Percentiles rank a stretch among this genome's conserved stretches.
Evolutionary conservation across 108 stramenopile species (phyloP).

Genomic region (Skeletonema menzelii): DNA sequence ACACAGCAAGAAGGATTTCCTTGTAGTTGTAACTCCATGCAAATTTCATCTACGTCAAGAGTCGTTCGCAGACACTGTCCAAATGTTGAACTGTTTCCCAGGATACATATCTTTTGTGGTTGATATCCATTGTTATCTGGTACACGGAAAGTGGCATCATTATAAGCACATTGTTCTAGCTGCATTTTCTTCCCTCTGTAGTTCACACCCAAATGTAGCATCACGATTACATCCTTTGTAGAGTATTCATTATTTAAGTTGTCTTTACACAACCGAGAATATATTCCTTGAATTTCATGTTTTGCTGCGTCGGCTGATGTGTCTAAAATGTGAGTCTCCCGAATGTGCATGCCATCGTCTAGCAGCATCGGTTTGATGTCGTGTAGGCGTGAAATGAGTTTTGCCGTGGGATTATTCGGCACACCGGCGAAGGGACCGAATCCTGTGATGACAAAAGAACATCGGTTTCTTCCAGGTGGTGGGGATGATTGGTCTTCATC

Average conservation of each 20-base stretch:
- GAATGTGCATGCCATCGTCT: neutral
- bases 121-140: slow-evolving; percentile 83
- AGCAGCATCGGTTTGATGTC: slow-evolving; percentile 2
- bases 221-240: slow-evolving; percentile 24
- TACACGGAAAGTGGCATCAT: slow-evolving; percentile 91
- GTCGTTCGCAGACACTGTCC: slow-evolving; percentile 49
- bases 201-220: slow-evolving; percentile 84
- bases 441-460: slow-evolving; percentile 41
- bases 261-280: neutral
- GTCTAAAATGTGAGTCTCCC: slow-evolving; percentile 61
- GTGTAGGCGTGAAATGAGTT: slow-evolving; percentile 43
- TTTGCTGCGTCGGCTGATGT: slow-evolving; percentile 63
- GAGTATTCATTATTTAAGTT: neutral
- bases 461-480: neutral
- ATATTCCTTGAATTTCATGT: slow-evolving; percentile 34
- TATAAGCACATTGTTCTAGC: slow-evolving; percentile 90
- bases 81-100: slow-evolving; percentile 10
- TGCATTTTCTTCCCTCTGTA: slow-evolving; percentile 57
- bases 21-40: slow-evolving; percentile 20
- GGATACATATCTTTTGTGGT: slow-evolving; percentile 59
- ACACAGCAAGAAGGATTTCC: slow-evolving; percentile 11
- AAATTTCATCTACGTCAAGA: slow-evolving; percentile 40
- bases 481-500: neutral
- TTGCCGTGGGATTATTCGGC: slow-evolving; percentile 76
- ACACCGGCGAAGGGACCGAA: slow-evolving; percentile 56